Base-by-base conservation (phyloP, 768 basidiomycete species). In the Clavulina sp. region DNA sequence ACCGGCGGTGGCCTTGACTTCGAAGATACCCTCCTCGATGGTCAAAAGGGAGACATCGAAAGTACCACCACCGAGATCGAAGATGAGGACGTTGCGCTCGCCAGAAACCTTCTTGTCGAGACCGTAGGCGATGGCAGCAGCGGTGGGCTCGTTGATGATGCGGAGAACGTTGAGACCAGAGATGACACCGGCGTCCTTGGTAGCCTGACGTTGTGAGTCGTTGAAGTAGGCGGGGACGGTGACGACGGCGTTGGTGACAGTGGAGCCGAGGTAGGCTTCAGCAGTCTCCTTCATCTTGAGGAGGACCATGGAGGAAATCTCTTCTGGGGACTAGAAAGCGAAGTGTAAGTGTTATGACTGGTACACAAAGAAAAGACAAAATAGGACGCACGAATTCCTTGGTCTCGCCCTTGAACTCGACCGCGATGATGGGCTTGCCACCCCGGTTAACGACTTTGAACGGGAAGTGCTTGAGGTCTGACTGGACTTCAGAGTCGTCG, bases 211-310 rank as follows among this genome's bases (percentile, higher is more conserved):
- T 59, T 72, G 71, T 48, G 70, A 70, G 65, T 72, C 69, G 68
- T 72, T 72, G 66, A 72, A 72, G 70, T 71, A 72, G 50, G 71
- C 70, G 51, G 71, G 71, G 56, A 72, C 71, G 32, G 70, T 71
- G 59, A 71, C 68, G 56, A 66, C 65, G 50, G 71, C 71, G 64
- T 71, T 65, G 32, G 70, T 76, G 63, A 80, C 74, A 57, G 70
- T 71, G 59, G 72, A 68, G 26, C 77, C 71, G 57, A 82, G 74
- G 63, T 79, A 81, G 4, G 77, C 71, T 64, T 80, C 78, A 32
- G 78, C 78, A 34, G 76, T 79, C 65, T 77, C 77, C 64, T 79
- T 79, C 77, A 81, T 78, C 66, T 78, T 77, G 52, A 67, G 65
- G 51, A 80, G 67, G 50, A 80, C 68, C 77, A 80, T 73, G 29